Conservation (phyloP, 768 basidiomycete genomes). For the Naematelia aurantialba region DNA sequence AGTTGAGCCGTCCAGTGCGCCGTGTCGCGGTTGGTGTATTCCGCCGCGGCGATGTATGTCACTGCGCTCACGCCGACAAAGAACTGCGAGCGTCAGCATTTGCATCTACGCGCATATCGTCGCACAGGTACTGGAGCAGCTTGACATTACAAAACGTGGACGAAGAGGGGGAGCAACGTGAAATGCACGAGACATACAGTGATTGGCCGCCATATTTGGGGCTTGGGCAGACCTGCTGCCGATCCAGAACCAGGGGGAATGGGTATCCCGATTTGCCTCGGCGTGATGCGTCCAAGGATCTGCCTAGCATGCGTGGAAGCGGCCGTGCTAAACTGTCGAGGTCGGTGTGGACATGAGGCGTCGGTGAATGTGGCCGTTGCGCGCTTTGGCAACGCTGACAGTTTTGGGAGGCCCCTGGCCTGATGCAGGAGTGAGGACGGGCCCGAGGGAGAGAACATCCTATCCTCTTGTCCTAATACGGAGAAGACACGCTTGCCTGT, state of each 20-base stretch:
- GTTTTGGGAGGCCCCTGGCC: too few relatives aligned
- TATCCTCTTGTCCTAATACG: too few relatives aligned
- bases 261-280: constrained; percentile 38
- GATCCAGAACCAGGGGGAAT: constrained; percentile 17
- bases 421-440: too few relatives aligned
- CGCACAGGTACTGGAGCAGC: too few relatives aligned
- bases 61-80: constrained; percentile 39
- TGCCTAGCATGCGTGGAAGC: constrained; percentile 14
- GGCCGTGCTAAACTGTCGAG: constrained; percentile 1
- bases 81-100: constrained; percentile 30
- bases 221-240: constrained; percentile 15
- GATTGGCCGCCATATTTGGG: constrained; percentile 40
- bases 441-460: too few relatives aligned
- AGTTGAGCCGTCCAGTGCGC: constrained; percentile 40
- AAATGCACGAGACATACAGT: constrained; percentile 23
- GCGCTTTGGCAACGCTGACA: too few relatives aligned
- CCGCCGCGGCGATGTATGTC: constrained; percentile 37
- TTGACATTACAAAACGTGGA: too few relatives aligned
- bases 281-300: constrained; percentile 40
- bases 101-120: too few relatives aligned
- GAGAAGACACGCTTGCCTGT: too few relatives aligned
- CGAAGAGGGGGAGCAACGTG: background rate
- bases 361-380: too few relatives aligned
- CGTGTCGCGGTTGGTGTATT: constrained; percentile 47
- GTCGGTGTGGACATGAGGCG: too few relatives aligned